Base-by-base conservation (phyloP, 2,329 filamentous ascomycete genomes). In the Juglanconis oblonga region DNA sequence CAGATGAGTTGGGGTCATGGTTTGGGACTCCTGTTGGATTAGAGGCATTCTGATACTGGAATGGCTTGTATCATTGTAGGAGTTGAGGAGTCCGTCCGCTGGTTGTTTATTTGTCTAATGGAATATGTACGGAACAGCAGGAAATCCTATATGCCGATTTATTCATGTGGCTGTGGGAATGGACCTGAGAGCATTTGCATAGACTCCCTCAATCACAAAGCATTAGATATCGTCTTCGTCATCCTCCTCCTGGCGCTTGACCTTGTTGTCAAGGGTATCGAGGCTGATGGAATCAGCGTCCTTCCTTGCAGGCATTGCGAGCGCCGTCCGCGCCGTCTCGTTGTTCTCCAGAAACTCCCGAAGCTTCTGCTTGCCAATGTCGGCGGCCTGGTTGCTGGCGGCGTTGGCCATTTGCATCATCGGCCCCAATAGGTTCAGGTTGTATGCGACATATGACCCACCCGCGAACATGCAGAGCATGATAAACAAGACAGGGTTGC, bases 341-440 rank as follows among this genome's bases (percentile, higher is more conserved):
- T 88, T 91, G 68, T 85, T 89, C 77, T 93, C 91, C 60, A 98
- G 81, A 70, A 97, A 97, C 36, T 97, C 92, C 31, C 94, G 86
- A 51, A 98, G 84, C 68, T 90, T 88, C 78, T 95, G 89, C 79
- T 97, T 97, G 71, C 91, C 91, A 66, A 99, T 92, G 67, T 96
- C 92, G 35, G 97, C 70, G 7, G 91, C 95, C 76, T 99, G 95
- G 64, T 83, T 82, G 52, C 87, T 88, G 4, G 95, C 95, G 13
- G 95, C 95, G 67, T 95, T 95, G 66, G 87, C 85, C 91, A 99
- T 97, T 71, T 96, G 92, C 67, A 96, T 81, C 81, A 99, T 98
- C 0, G 95, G 95, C 1, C 95, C 95, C 78, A 96, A 93, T 14
- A 99, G 86, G 73, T 98, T 98, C 66, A 99, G 87, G 38, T 87